phyloP scores from a whole-genome alignment of 2,329 filamentous ascomycete genomes.

The Colletotrichum truncatum region DNA sequence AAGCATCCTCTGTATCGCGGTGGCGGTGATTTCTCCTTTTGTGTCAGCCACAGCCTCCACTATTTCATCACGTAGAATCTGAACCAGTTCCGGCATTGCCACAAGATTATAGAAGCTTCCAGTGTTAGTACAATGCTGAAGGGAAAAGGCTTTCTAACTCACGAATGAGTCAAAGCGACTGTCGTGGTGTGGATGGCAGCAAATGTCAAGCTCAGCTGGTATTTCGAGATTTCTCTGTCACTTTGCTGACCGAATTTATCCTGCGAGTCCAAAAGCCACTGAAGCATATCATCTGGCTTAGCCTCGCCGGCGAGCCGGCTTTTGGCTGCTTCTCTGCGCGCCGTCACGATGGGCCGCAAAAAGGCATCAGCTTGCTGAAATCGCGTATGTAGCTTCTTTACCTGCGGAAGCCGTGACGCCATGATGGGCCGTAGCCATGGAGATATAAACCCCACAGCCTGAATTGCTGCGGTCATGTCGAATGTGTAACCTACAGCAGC shows the following conservation, averaged over 20 bases:
- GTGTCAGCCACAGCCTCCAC: constrained; percentile 44
- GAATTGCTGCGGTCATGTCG: constrained; percentile 49
- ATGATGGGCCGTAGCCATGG: constrained; percentile 44
- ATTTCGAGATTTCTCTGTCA: constrained; percentile 46
- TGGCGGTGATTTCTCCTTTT: constrained; percentile 41
- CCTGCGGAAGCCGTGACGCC: constrained; percentile 41
- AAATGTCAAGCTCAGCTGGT: constrained; percentile 55
- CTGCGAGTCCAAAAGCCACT: constrained; percentile 53
- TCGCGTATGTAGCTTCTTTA: constrained; percentile 43
- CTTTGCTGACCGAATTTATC: constrained; percentile 41
- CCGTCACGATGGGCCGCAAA: constrained; percentile 44
- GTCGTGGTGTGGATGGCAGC: constrained; percentile 63
- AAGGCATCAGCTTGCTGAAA: constrained; percentile 43
- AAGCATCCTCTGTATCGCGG: constrained; percentile 45
- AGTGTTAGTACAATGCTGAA: constrained; percentile 30
- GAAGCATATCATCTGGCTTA: constrained; percentile 55
- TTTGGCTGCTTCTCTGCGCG: constrained; percentile 38
- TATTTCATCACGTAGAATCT: constrained; percentile 62
- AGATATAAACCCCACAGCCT: constrained; percentile 46
- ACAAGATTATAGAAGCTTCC: constrained; percentile 58
- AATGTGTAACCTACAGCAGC: constrained; percentile 56
- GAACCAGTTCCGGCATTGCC: constrained; percentile 56
- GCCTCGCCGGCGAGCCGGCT: constrained; percentile 32
- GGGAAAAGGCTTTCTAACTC: background rate
- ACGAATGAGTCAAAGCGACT: constrained; percentile 51